A percentile compares a stretch with the other conserved stretches of the same genome.
Conservation (phyloP, 768 basidiomycete genomes). For the Chlorophyllum brunneum region DNA sequence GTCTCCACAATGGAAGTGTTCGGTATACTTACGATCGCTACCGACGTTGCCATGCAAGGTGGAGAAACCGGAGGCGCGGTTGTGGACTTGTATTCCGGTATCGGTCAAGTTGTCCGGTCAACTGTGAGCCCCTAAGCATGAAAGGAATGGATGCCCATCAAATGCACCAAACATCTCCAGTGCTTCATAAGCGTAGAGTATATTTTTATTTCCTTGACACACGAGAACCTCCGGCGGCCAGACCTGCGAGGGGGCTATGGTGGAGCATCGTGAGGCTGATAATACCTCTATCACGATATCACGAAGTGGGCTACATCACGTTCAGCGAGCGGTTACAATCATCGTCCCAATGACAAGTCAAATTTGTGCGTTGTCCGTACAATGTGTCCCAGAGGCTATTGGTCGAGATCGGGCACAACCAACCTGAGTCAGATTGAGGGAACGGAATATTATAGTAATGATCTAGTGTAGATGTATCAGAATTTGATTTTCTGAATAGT, state of each 20-base stretch:
- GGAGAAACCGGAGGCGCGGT: neutral
- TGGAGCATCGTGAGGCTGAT: conserved; percentile 4
- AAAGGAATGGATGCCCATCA: neutral
- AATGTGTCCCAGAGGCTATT: too few relatives aligned
- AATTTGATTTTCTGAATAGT: too few relatives aligned
- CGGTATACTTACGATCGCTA: neutral
- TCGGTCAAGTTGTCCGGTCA: neutral
- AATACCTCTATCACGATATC: neutral
- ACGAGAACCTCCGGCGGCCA: conserved; percentile 6
- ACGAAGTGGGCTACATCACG: neutral
- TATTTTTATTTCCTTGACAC: conserved; percentile 6
- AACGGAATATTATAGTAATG: too few relatives aligned
- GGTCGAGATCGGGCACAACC: too few relatives aligned
- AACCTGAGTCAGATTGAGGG: too few relatives aligned
- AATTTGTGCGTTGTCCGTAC: too few relatives aligned
- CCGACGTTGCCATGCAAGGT: neutral
- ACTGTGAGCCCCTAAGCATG: neutral
- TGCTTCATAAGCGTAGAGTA: conserved; percentile 11
- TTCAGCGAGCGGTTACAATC: neutral
- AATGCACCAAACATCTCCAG: neutral
- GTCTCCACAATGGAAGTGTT: neutral
- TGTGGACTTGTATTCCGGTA: neutral
- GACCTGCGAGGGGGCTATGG: neutral
- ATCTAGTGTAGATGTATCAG: too few relatives aligned
- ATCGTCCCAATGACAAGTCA: too few relatives aligned